Evolutionary conservation across 208 protist species (phyloP).

Genomic region (Crithidia brevicula): DNA sequence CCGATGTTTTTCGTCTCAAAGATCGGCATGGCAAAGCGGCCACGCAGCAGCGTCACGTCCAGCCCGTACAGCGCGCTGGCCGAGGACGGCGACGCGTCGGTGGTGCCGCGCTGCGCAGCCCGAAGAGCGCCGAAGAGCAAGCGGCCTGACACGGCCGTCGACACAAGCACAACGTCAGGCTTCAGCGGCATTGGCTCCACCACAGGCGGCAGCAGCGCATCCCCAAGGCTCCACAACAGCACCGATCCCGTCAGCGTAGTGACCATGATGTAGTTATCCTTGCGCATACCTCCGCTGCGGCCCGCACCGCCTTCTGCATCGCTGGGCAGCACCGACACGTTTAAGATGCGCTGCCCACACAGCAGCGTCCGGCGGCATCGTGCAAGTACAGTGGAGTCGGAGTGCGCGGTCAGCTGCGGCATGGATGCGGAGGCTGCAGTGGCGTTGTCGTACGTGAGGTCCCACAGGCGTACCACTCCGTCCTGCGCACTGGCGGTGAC

Average conservation of each 20-base stretch:
- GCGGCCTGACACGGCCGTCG: constrained; percentile 30
- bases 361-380: constrained; percentile 79
- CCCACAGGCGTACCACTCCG: constrained; percentile 78
- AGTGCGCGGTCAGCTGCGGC: background rate
- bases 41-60: constrained; percentile 60
- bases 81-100: background rate
- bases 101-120: background rate
- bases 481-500: constrained; percentile 78
- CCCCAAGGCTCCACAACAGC: constrained; percentile 59
- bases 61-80: constrained; percentile 12
- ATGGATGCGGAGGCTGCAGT: background rate
- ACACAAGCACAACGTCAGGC: constrained; percentile 60
- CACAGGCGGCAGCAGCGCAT: constrained; percentile 38
- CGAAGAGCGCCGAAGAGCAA: constrained; percentile 52
- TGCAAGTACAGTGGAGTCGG: constrained; percentile 4
- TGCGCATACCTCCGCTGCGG: background rate
- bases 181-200: constrained; percentile 62
- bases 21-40: constrained; percentile 70
- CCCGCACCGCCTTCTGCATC: too few species aligned
- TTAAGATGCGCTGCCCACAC: constrained; percentile 79
- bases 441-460: constrained; percentile 34
- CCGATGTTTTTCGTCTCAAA: constrained; percentile 50
- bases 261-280: constrained; percentile 26
- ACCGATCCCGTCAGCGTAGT: constrained; percentile 33
- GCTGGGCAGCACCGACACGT: constrained; percentile 53